Percentiles rank a stretch among this genome's conserved stretches.
Conservation (phyloP, 2,329 filamentous ascomycete genomes). For the Alternaria panax region DNA sequence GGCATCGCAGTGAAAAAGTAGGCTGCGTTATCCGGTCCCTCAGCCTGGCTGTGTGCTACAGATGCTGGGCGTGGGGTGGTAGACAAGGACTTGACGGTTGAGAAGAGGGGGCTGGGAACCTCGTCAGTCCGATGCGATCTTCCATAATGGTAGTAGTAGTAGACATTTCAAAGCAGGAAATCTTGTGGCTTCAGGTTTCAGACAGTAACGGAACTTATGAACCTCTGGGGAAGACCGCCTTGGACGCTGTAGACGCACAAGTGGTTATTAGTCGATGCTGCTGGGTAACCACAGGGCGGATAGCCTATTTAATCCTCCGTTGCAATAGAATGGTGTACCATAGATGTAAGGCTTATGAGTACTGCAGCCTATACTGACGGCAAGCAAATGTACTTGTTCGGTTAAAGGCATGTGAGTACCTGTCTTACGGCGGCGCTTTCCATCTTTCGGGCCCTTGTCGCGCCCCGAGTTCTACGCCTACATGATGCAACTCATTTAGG, state of each 20-base stretch:
- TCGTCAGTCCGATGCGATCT: neutral
- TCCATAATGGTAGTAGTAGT: neutral
- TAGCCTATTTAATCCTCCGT: neutral
- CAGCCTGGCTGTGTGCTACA: constrained; percentile 3
- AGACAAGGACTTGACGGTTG: neutral
- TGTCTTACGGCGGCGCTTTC: neutral
- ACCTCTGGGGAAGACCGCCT: neutral
- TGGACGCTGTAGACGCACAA: neutral
- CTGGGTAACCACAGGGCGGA: neutral
- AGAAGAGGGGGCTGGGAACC: no score
- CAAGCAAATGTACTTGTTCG: neutral
- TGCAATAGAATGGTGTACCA: neutral
- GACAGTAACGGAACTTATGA: neutral
- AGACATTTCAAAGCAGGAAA: neutral
- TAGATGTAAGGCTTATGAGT: neutral
- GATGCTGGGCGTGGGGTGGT: neutral
- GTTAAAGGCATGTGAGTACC: neutral
- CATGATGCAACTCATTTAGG: neutral
- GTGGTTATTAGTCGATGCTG: neutral
- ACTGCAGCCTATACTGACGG: no score
- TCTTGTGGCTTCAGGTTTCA: neutral
- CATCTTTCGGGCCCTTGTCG: neutral
- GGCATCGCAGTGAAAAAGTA: constrained; percentile 47
- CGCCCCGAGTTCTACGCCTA: neutral
- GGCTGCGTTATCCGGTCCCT: constrained; percentile 21